phyloP scores from a whole-genome alignment of 2,329 filamentous ascomycete species.

The Immersiporthe knoxdaviesiana region DNA sequence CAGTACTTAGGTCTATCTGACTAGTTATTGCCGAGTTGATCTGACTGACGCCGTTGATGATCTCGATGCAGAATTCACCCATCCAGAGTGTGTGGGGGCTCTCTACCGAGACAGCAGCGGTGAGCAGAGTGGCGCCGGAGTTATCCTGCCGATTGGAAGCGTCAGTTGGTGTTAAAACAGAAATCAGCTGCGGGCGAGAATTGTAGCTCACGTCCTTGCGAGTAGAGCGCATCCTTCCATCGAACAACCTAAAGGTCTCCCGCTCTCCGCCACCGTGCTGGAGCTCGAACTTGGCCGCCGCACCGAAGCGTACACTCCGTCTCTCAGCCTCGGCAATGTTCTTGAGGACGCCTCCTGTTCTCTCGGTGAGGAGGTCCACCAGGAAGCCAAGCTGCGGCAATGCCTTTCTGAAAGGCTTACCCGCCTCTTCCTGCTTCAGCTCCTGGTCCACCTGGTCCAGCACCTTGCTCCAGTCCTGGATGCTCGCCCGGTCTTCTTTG shows the following conservation, averaged over 20 bases:
- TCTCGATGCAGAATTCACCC: conserved; percentile 55
- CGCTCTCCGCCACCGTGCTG: background rate
- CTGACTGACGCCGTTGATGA: conserved; percentile 63
- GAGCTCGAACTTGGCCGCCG: conserved; percentile 50
- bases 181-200: background rate
- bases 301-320: conserved; percentile 69
- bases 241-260: conserved; percentile 35
- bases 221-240: conserved; percentile 58
- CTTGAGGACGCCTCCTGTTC: conserved; percentile 65
- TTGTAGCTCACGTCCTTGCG: conserved; percentile 39
- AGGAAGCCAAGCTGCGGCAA: conserved; percentile 68
- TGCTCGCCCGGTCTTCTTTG: conserved; percentile 20
- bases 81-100: conserved; percentile 38
- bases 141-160: conserved; percentile 15
- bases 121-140: conserved; percentile 42
- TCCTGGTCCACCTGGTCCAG: conserved; percentile 55
- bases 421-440: conserved; percentile 50
- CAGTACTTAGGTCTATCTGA: conserved; percentile 24
- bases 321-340: conserved; percentile 72
- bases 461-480: conserved; percentile 50
- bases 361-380: conserved; percentile 58
- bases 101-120: conserved; percentile 46
- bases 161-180: background rate
- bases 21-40: conserved; percentile 35
- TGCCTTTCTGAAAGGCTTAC: conserved; percentile 51